Conservation (phyloP, 306 rosid genomes). For the Casuarina equisetifolia region DNA sequence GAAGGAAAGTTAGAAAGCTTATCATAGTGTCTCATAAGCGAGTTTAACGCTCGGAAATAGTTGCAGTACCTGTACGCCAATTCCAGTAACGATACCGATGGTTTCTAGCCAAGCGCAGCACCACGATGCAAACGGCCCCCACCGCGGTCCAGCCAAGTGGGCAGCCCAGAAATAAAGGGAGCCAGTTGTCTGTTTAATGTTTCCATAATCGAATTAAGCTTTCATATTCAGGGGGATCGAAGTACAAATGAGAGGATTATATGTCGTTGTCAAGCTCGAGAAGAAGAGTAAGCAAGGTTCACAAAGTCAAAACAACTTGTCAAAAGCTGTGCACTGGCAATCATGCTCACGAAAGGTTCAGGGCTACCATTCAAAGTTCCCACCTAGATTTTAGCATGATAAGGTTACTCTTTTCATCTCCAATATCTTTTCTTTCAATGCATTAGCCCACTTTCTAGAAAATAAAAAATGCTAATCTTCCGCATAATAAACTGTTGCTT, state of each 20-base stretch:
- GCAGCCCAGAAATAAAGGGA: conserved; percentile 96
- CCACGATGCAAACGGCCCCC: conserved; percentile 97
- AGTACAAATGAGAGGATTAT: not conserved
- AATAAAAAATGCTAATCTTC: too few relatives aligned
- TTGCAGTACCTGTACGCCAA: conserved; percentile 73
- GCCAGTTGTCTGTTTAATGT: conserved; percentile 67
- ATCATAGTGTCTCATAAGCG: too few relatives aligned
- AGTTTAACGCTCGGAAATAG: not conserved
- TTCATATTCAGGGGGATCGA: not conserved
- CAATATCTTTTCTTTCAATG: too few relatives aligned
- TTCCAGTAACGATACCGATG: conserved; percentile 78
- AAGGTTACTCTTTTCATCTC: too few relatives aligned
- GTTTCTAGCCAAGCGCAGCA: conserved; percentile 93
- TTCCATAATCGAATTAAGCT: conserved; percentile 13
- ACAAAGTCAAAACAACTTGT: not conserved
- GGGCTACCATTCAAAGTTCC: not conserved
- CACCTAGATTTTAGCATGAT: not conserved
- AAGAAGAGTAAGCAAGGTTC: not conserved
- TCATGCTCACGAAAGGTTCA: not conserved
- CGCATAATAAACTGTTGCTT: too few relatives aligned
- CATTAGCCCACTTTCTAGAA: too few relatives aligned
- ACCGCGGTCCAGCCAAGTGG: conserved; percentile 81
- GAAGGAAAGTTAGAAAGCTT: not conserved
- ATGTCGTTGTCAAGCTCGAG: not conserved
- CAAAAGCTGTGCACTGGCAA: not conserved